Percentiles rank a stretch among this genome's conserved stretches.
Evolutionary conservation across 345 rosid genomes (phyloP).

Genomic region (Odontarrhena argentea): DNA sequence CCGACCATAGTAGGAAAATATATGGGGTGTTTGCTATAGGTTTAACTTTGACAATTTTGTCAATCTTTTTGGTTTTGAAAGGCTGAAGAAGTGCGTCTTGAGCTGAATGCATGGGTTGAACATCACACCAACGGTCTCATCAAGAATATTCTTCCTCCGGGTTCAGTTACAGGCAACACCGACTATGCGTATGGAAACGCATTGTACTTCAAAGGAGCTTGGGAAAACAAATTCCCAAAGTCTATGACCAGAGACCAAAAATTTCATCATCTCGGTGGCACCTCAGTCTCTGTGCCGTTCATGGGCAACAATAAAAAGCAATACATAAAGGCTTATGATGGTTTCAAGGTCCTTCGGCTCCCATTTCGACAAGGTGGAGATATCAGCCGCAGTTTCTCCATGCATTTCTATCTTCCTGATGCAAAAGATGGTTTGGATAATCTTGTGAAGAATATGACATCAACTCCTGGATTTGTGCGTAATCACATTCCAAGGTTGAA

Average conservation of each 20-base stretch:
- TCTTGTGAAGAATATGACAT: not conserved
- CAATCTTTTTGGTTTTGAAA: too few species aligned
- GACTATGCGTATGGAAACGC: not conserved
- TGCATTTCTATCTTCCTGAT: conserved; percentile 1
- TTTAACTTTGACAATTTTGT: too few species aligned
- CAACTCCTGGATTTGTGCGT: conserved; percentile 4
- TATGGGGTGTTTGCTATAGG: too few species aligned
- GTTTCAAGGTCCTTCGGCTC: conserved; percentile 18
- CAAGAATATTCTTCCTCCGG: too few species aligned
- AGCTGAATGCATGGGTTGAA: too few species aligned
- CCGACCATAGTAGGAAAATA: too few species aligned
- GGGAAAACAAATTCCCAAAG: not conserved
- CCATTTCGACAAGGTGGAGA: conserved; percentile 40
- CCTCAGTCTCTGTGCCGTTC: conserved; percentile 34
- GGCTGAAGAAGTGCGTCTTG: too few species aligned
- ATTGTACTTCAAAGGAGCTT: conserved; percentile 21
- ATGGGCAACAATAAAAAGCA: conserved; percentile 34
- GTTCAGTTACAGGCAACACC: too few species aligned
- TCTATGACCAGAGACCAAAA: conserved; percentile 13
- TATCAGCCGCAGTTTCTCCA: conserved; percentile 26
- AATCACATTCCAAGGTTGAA: conserved; percentile 2
- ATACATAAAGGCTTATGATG: not conserved
- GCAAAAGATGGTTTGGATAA: not conserved
- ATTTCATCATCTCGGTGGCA: conserved; percentile 38
- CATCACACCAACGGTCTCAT: too few species aligned